Base-by-base conservation (phyloP, 768 basidiomycete species). In the Terana coerulea region DNA sequence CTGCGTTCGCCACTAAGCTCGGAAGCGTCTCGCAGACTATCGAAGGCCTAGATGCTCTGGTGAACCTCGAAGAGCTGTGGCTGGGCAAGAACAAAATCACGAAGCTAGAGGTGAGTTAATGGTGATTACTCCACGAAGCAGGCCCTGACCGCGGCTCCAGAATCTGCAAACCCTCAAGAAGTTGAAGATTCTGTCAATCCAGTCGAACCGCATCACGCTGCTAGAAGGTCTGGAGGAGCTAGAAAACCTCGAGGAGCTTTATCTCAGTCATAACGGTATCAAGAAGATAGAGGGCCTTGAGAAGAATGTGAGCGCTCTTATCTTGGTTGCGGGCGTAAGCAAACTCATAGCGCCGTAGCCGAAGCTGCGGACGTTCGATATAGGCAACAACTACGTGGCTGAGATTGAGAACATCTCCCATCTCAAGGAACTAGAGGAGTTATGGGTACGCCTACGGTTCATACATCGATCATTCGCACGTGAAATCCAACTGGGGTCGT, bases 1-100 rank as follows among this genome's bases (percentile, higher is more conserved):
- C 6, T 15, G n/a, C 26, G 6, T 24, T 29, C n/a, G 24, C 35
- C 30, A 5, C 35, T 34, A 39, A 28, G 14, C 10, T n/a, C 17
- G 5, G 6, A 19, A 11, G 36, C 49, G 9, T 52, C n/a, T 25
- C 26, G 9, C 54, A 97, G 94, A 80, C 76, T 72, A 95, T 99
- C 51, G 91, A 98, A 65, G 86, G 86, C 34, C 68, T 98, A 3
- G 90, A 91, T 10, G 74, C 79, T 1, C 72, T 97, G 33, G 79
- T 84, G 1, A 89, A 87, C 57, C 72, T 99, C 9, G 91, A 94
- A 58, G 94, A 98, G 61, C 73, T 99, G 2, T 98, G 95, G 93
- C 70, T 98, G 2, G 97, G 97, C 7, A 99, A 99, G 77, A 99
- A 99, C 67, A 99, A 98, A 72, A 91, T 99, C 52, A 66, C 84